These are phyloP conservation scores for Epichloe hybrida DNA, from an alignment of 2,329 filamentous ascomycete species.

Conservation along the genomic window DNA sequence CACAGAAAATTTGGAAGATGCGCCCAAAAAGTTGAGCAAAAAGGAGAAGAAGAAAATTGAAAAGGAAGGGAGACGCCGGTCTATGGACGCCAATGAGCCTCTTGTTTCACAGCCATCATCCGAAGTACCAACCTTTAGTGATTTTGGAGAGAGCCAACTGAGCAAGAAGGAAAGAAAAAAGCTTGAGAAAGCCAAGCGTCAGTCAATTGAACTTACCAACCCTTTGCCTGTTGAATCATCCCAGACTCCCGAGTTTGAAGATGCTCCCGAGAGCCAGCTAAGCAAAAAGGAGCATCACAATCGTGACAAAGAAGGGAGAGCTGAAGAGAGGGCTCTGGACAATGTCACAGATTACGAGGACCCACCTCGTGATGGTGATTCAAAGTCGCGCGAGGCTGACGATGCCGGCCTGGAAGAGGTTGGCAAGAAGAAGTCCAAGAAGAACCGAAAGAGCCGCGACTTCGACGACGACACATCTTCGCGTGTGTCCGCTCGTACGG, in stretches of 20 bases:
- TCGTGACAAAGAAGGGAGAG: conserved; percentile 25
- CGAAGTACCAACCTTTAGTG: conserved; percentile 8
- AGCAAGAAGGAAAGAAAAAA: conserved; percentile 37
- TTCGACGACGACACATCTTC: conserved; percentile 13
- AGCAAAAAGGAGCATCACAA: conserved; percentile 25
- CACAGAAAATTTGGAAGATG: conserved; percentile 13
- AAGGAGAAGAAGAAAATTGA: conserved; percentile 36
- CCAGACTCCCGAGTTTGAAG: conserved; percentile 10
- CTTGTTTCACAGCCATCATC: not conserved
- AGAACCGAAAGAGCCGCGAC: conserved; percentile 18
- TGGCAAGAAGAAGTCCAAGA: conserved; percentile 13
- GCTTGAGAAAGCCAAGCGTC: conserved; percentile 22
- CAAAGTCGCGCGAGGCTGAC: conserved; percentile 10
- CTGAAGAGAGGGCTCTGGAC: conserved; percentile 11
- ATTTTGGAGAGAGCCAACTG: conserved; percentile 16
- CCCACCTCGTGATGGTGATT: conserved; percentile 6
- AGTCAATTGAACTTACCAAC: conserved; percentile 5
- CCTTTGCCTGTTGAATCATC: conserved; percentile 2
- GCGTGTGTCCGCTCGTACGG: conserved; percentile 16
- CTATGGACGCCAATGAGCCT: conserved; percentile 12
- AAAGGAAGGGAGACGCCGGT: conserved; percentile 23
- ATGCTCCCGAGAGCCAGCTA: conserved; percentile 13
- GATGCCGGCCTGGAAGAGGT: conserved; percentile 15
- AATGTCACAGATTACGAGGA: conserved; percentile 13
- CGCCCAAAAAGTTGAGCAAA: conserved; percentile 26